Percentiles rank a stretch among this genome's conserved stretches.
Conservation (phyloP, 164 flowering plant species). For the Akebia trifoliata region DNA sequence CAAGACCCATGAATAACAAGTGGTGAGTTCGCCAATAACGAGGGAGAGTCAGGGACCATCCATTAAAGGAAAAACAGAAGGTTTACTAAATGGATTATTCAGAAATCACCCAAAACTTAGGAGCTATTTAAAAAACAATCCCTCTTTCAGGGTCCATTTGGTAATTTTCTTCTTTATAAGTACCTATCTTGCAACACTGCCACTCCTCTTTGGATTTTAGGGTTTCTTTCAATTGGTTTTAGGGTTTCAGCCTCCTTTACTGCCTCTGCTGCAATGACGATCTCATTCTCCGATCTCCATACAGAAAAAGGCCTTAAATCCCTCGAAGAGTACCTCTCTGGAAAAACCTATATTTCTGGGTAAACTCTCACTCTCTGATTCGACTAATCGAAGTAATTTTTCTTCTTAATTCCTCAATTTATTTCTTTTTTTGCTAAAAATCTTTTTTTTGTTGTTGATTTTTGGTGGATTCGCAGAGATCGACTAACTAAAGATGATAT, state of each 20-base stretch:
- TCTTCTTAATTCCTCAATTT: not conserved
- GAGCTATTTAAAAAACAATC: no score
- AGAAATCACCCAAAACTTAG: no score
- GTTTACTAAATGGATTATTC: no score
- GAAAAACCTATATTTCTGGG: constrained; percentile 81
- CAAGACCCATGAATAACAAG: no score
- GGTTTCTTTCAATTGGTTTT: constrained; percentile 1
- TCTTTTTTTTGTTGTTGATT: not conserved
- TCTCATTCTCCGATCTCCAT: constrained; percentile 85
- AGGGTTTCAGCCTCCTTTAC: constrained; percentile 14
- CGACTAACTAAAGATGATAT: constrained; percentile 66
- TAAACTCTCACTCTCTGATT: constrained; percentile 14
- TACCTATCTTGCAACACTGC: no score
- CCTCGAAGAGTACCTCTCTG: constrained; percentile 64
- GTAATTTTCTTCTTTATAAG: no score
- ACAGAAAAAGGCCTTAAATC: constrained; percentile 73
- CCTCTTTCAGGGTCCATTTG: no score
- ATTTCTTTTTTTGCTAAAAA: not conserved
- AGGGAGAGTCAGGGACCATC: no score
- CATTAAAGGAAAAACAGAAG: no score
- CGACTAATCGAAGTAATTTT: not conserved
- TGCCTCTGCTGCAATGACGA: constrained; percentile 42
- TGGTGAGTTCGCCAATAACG: no score
- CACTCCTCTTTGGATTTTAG: constrained; percentile 3
- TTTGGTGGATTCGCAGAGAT: constrained; percentile 33